Percentiles rank a stretch among this genome's conserved stretches.
These are phyloP conservation scores for Pulicaria dysenterica DNA, from an alignment of 129 eudicot species.

Conservation along the genomic window DNA sequence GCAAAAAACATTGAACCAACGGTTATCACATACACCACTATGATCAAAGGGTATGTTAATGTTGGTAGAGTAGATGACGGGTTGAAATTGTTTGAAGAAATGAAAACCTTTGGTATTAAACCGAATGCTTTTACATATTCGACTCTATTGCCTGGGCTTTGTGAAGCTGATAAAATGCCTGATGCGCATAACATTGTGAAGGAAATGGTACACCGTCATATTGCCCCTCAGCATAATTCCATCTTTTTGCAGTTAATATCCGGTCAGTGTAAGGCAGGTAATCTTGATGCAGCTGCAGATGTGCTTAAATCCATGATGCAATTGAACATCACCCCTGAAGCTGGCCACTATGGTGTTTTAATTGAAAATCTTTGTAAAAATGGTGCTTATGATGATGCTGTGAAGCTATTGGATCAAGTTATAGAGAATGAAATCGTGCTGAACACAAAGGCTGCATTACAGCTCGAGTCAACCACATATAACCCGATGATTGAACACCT, in stretches of 20 bases:
- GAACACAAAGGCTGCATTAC: constrained; percentile 49
- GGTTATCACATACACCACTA: constrained; percentile 73
- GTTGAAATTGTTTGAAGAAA: constrained; percentile 66
- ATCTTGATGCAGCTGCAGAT: constrained; percentile 84
- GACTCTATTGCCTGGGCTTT: constrained; percentile 73
- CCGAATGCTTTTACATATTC: constrained; percentile 82
- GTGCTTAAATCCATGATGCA: constrained; percentile 81
- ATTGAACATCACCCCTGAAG: constrained; percentile 70
- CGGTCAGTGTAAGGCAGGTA: constrained; percentile 66
- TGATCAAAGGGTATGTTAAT: constrained; percentile 84
- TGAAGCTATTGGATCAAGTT: constrained; percentile 67
- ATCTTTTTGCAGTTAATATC: constrained; percentile 57
- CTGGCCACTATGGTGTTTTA: constrained; percentile 81
- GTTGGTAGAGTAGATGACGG: constrained; percentile 58
- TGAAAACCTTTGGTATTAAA: constrained; percentile 63
- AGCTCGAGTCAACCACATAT: constrained; percentile 66
- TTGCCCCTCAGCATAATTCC: constrained; percentile 61
- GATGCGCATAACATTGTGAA: constrained; percentile 60
- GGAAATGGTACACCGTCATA: constrained; percentile 72
- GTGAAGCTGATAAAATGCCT: constrained; percentile 68
- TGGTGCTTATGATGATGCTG: constrained; percentile 67
- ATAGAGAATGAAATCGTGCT: constrained; percentile 68
- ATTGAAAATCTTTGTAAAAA: constrained; percentile 75
- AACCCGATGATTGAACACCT: constrained; percentile 76
- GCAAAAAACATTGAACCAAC: constrained; percentile 72